Evolutionary conservation across 805 yeast species (phyloP).

Genomic region (Yamadazyma philogaea): DNA sequence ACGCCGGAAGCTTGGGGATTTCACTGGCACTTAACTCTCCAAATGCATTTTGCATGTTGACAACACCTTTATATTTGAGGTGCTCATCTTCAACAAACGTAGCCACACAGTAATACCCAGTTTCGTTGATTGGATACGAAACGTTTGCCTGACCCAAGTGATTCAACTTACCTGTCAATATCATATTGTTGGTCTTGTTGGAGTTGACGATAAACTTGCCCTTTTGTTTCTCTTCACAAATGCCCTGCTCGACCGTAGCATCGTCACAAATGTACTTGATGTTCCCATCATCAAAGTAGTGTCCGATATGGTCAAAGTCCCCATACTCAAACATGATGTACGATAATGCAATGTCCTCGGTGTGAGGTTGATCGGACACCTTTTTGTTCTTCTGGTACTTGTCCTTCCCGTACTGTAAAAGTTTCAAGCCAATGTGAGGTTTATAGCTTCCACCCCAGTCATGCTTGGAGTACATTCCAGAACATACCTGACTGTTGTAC

Average conservation of each 20-base stretch:
- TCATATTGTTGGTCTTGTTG: conserved; percentile 47
- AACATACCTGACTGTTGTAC: conserved; percentile 63
- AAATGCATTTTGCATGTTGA: conserved; percentile 85
- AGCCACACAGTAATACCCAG: conserved; percentile 92
- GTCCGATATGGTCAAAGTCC: conserved; percentile 71
- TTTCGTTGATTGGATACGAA: conserved; percentile 61
- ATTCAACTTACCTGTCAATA: conserved; percentile 54
- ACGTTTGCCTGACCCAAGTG: conserved; percentile 58
- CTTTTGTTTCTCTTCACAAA: conserved; percentile 52
- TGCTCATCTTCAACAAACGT: conserved; percentile 49
- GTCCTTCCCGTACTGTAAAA: conserved; percentile 26
- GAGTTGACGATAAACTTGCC: conserved; percentile 61
- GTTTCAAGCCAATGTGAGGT: conserved; percentile 31
- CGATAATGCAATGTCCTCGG: conserved; percentile 47
- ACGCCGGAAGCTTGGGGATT: conserved; percentile 85
- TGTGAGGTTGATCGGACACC: conserved; percentile 22
- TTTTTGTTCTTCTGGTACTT: conserved; percentile 24
- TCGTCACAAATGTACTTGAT: conserved; percentile 69
- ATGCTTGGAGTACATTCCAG: conserved; percentile 83
- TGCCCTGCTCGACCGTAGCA: conserved; percentile 49
- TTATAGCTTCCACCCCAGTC: conserved; percentile 83
- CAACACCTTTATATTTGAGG: conserved; percentile 57
- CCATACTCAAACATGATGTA: conserved; percentile 80
- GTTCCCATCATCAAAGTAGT: conserved; percentile 38
- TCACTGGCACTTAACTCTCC: conserved; percentile 89